Evolutionary conservation across 2,329 filamentous ascomycete species (phyloP).

Genomic region (Fusarium sp.): DNA sequence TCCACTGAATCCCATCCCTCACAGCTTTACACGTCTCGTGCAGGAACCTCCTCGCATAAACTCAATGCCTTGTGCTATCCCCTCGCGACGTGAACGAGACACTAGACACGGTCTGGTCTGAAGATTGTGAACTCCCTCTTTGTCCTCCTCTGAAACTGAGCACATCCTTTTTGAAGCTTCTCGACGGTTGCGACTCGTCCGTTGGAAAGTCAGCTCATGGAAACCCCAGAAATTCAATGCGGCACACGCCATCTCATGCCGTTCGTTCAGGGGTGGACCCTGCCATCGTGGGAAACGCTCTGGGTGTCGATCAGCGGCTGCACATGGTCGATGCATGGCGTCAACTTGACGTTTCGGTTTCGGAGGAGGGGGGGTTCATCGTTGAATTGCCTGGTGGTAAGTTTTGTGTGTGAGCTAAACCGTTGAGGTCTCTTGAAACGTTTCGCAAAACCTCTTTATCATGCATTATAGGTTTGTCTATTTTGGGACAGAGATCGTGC

Average conservation of each 20-base stretch:
- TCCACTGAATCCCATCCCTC: conserved; percentile 13
- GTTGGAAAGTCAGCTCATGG: neutral
- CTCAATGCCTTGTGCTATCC: conserved; percentile 19
- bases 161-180: conserved; percentile 5
- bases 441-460: conserved; percentile 12
- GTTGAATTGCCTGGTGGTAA: neutral
- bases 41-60: conserved; percentile 32
- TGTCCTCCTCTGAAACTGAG: conserved; percentile 7
- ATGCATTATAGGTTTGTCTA: conserved; percentile 11
- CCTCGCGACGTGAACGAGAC: conserved; percentile 16
- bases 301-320: conserved; percentile 28
- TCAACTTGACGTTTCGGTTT: conserved; percentile 19
- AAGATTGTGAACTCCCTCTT: neutral
- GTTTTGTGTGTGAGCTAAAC: conserved; percentile 13
- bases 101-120: neutral
- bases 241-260: conserved; percentile 23
- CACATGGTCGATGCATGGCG: conserved; percentile 30
- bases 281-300: conserved; percentile 20
- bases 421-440: conserved; percentile 19
- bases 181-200: conserved; percentile 2
- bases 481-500: neutral
- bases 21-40: conserved; percentile 4
- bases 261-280: conserved; percentile 30
- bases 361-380: neutral
- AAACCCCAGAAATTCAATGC: conserved; percentile 21